Evolutionary conservation across 306 rosid species (phyloP).

Genomic region (Vigna hirtella): DNA sequence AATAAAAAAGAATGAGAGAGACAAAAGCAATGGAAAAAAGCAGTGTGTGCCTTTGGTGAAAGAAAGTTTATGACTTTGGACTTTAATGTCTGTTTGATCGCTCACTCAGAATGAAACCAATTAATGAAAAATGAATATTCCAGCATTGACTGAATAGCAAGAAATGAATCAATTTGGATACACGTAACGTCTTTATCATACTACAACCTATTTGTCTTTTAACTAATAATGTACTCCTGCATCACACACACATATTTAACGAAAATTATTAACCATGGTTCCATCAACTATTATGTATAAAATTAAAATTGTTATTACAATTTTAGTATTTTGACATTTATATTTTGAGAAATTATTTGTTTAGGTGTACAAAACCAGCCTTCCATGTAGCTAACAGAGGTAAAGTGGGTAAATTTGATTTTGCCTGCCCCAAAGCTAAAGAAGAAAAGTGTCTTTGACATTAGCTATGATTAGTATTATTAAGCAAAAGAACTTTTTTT

Average conservation of each 20-base stretch:
- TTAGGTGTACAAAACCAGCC: background rate
- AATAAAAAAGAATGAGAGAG: conserved; percentile 27
- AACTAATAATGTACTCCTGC: background rate
- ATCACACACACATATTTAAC: background rate
- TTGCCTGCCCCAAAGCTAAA: conserved; percentile 39
- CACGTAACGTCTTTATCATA: conserved; percentile 20
- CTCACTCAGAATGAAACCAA: background rate
- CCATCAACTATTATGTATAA: background rate
- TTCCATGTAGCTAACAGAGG: background rate
- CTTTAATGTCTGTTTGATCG: conserved; percentile 39
- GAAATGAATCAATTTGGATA: conserved; percentile 41
- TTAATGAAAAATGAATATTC: conserved; percentile 25
- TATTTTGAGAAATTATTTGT: background rate
- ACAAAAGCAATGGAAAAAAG: conserved; percentile 41
- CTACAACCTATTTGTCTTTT: background rate
- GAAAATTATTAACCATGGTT: background rate
- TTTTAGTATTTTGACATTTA: background rate
- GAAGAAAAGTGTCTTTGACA: conserved; percentile 39
- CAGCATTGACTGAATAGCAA: conserved; percentile 25
- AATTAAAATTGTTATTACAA: background rate
- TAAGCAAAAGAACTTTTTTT: background rate
- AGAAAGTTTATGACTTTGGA: conserved; percentile 45
- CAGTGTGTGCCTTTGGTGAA: conserved; percentile 43
- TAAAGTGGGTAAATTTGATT: conserved; percentile 33
- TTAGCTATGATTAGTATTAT: conserved; percentile 11